phyloP scores from a whole-genome alignment of 2,329 filamentous ascomycete genomes.

The Penicillium brasilianum region DNA sequence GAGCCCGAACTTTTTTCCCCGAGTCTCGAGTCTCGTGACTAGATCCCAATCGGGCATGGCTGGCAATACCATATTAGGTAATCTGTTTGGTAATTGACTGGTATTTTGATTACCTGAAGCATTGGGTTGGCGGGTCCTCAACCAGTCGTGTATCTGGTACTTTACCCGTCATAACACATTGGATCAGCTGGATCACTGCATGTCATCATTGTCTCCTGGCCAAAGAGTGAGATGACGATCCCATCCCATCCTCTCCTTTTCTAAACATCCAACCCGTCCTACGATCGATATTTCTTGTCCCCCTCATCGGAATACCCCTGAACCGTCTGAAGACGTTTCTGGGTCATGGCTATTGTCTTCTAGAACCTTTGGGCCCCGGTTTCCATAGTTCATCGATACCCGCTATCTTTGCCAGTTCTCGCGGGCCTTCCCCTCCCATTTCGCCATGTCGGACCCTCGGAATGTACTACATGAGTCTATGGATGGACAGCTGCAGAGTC shows the following conservation, averaged over 20 bases:
- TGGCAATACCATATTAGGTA: constrained; percentile 7
- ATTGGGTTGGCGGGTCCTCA: not conserved
- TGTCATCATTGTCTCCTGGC: constrained; percentile 27
- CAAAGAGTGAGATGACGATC: constrained; percentile 17
- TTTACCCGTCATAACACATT: constrained; percentile 11
- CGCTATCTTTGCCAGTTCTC: not conserved
- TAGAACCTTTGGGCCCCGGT: constrained; percentile 18
- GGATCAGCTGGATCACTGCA: constrained; percentile 30
- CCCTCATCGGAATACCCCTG: constrained; percentile 2
- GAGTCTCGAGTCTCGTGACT: constrained; percentile 32
- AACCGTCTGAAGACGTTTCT: constrained; percentile 6
- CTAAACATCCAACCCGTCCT: not conserved
- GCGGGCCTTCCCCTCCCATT: not conserved
- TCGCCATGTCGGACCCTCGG: constrained; percentile 18
- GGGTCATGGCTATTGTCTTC: constrained; percentile 25
- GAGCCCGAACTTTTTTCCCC: constrained; percentile 31
- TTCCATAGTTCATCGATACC: constrained; percentile 15
- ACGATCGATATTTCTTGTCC: constrained; percentile 1
- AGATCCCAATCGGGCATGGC: constrained; percentile 13
- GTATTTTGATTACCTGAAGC: not conserved
- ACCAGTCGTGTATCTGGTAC: constrained; percentile 8
- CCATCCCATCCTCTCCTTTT: constrained; percentile 13
- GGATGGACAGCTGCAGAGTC: constrained; percentile 3
- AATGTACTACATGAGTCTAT: not conserved
- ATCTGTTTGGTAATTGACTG: not conserved